Conservation (phyloP, 345 rosid species). For the Salix suchowensis region DNA sequence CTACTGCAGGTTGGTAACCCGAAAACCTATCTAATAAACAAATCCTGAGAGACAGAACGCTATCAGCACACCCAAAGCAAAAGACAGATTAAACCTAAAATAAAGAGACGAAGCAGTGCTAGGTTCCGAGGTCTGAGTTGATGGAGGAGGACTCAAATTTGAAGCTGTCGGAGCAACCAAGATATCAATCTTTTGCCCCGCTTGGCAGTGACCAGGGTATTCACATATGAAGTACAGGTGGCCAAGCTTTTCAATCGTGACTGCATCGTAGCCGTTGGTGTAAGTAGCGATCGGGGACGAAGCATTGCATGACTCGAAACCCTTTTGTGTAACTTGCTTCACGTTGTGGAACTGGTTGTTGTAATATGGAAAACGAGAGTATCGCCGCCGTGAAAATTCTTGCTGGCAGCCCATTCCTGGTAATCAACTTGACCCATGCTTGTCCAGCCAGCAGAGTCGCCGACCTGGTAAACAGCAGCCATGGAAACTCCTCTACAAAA, state of each 20-base stretch:
- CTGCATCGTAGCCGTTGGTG: constrained; percentile 23
- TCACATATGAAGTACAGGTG: constrained; percentile 26
- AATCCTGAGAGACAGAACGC: no score
- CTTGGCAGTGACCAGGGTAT: constrained; percentile 29
- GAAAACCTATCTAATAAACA: no score
- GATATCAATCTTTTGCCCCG: constrained; percentile 28
- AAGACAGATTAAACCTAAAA: no score
- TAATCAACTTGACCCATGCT: neutral
- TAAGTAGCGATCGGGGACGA: constrained; percentile 21
- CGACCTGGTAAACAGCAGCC: neutral
- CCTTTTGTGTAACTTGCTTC: constrained; percentile 20
- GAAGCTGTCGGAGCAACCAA: neutral
- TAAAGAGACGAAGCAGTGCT: no score
- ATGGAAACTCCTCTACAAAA: neutral
- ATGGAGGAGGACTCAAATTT: no score
- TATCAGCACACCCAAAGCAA: no score
- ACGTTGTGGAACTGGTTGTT: constrained; percentile 29
- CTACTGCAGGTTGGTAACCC: no score
- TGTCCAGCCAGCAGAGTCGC: constrained; percentile 11
- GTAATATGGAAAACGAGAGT: constrained; percentile 6
- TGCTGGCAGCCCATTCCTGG: neutral
- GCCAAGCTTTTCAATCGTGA: constrained; percentile 23
- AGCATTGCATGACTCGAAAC: constrained; percentile 24
- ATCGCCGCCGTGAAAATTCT: neutral
- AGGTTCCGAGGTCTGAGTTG: no score